phyloP scores from a whole-genome alignment of 1,139 yeast genomes.

The Scheffersomyces lignicola region DNA sequence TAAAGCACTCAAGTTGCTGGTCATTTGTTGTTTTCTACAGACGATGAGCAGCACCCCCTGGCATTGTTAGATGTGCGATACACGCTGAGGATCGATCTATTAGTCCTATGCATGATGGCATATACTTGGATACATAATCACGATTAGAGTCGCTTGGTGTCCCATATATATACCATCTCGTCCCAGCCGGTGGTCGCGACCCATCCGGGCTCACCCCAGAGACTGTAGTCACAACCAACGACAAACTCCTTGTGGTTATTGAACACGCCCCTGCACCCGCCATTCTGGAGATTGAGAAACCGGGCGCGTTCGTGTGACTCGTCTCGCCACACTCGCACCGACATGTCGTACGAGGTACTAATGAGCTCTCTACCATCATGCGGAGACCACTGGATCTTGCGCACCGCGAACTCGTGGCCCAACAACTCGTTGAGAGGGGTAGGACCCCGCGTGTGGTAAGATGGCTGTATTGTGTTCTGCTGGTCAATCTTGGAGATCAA shows the following conservation, averaged over 20 bases:
- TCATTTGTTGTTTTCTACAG: too few relatives aligned
- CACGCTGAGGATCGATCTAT: background rate
- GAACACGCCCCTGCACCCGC: slow-evolving; percentile 59
- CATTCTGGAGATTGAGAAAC: slow-evolving; percentile 34
- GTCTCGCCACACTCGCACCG: slow-evolving; percentile 84
- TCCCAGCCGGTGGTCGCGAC: slow-evolving; percentile 97
- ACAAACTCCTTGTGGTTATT: slow-evolving; percentile 82
- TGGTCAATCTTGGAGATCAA: slow-evolving; percentile 53
- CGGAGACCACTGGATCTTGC: slow-evolving; percentile 87
- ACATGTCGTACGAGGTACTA: slow-evolving; percentile 90
- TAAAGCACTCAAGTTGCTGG: too few relatives aligned
- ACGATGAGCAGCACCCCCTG: too few relatives aligned
- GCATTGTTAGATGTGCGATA: too few relatives aligned
- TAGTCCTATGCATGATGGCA: background rate
- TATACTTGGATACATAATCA: background rate
- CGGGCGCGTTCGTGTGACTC: slow-evolving; percentile 55
- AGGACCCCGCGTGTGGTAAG: slow-evolving; percentile 53
- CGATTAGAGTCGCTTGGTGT: slow-evolving; percentile 45
- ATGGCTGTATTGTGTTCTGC: slow-evolving; percentile 38
- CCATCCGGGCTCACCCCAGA: slow-evolving; percentile 98
- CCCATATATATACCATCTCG: slow-evolving; percentile 93
- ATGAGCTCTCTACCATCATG: slow-evolving; percentile 71
- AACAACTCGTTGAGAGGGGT: slow-evolving; percentile 75
- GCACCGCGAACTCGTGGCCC: slow-evolving; percentile 89
- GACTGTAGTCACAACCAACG: slow-evolving; percentile 91